Base-by-base conservation (phyloP, 176 grass and related monocot genomes). In the Carex myosuroides region DNA sequence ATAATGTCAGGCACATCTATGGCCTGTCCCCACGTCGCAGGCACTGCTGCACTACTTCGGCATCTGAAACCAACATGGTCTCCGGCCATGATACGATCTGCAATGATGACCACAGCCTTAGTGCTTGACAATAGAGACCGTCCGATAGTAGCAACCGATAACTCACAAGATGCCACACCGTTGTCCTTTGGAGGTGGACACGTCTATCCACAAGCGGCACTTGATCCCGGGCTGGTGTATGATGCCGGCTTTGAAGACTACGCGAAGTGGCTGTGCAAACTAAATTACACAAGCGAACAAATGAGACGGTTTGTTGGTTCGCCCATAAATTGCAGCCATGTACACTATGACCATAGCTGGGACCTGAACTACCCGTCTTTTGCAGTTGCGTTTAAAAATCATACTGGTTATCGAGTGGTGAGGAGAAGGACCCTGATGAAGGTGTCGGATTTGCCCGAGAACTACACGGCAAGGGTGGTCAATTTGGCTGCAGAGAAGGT, bases 291-390 rank as follows among this genome's bases (percentile, higher is more conserved):
- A 5, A 12, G 42, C 0, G 29, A 75, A 16, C 85, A 91, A 84
- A 29, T 87, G 5, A 10, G 29, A 4, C 11, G 12, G 55, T 84
- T 91, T 59, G 32, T 80, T 64, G 37, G 80, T 0, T 73, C 6
- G 11, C 67, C 81, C 0, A 3, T 57, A 18, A 46, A 56, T 2
- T 89, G 89, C 85, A 52, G 70, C 56, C 30, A 29, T 33, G 52
- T 26, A 13, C 79, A 85, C 54, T 12, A 64, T 30, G 70, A 80
- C 20, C 77, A 63, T 13, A 53, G 12, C 3, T 87, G 22, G 8
- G 70, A 50, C n/a, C 64, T 91, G 61, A 89, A 94, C 84, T 91
- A 91, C 87, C 87, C 92, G 20, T 87, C 87, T 29, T 85, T 94
- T 32, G 87, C 79, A 13, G 89, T 91, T 32, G 60, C 29, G 0